Evolutionary conservation across 106 monocot species (phyloP).

Genomic region (Dendrobium chrysotoxum): DNA sequence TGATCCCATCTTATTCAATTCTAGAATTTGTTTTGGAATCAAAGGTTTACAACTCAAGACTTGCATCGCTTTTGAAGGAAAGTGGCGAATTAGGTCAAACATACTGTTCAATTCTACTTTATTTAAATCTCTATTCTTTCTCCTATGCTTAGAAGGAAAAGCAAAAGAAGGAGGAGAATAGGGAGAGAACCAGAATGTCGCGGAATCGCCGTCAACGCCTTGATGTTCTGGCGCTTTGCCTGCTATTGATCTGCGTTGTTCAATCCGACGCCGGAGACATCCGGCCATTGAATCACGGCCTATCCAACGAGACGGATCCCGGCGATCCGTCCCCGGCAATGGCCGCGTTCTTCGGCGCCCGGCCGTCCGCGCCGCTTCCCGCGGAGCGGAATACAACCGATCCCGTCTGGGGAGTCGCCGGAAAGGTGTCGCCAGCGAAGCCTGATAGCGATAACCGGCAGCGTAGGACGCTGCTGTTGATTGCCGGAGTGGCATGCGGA

Average conservation of each 20-base stretch:
- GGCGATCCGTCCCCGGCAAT: slow-evolving; percentile 3
- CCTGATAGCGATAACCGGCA: not conserved
- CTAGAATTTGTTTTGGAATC: not conserved
- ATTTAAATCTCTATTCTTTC: not conserved
- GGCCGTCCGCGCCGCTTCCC: not conserved
- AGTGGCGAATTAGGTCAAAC: not conserved
- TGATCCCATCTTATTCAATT: not conserved
- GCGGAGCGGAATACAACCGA: slow-evolving; percentile 5
- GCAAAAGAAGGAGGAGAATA: not conserved
- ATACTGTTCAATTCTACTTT: not conserved
- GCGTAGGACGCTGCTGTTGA: slow-evolving; percentile 1
- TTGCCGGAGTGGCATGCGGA: slow-evolving; percentile 14
- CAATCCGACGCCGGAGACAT: not conserved
- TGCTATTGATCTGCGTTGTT: slow-evolving; percentile 1
- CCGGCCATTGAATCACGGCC: slow-evolving; percentile 12
- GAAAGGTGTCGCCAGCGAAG: not conserved
- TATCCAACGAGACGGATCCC: slow-evolving; percentile 10
- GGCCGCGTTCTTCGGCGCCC: slow-evolving; percentile 14
- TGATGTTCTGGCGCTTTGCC: not conserved
- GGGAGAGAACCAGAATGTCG: not conserved
- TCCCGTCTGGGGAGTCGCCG: slow-evolving; percentile 8
- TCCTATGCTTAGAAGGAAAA: not conserved
- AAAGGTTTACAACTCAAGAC: not conserved
- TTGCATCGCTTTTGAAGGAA: not conserved
- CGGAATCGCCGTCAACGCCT: slow-evolving; percentile 5